Base-by-base conservation (phyloP, 2,329 filamentous ascomycete genomes). In the Aspergillus sp. region DNA sequence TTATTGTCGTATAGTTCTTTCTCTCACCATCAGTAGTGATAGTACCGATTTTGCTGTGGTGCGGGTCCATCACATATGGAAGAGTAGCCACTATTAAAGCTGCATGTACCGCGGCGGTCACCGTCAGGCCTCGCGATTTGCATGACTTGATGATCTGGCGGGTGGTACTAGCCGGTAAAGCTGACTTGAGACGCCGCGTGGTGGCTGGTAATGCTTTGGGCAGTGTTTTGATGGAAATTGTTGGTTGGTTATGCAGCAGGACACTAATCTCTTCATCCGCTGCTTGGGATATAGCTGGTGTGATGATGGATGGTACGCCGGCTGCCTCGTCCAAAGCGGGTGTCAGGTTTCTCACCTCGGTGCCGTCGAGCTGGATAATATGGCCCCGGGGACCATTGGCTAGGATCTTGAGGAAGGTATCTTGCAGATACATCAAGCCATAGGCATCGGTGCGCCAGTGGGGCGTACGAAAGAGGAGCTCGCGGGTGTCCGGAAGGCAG, bases 261-360 rank as follows among this genome's bases (percentile, higher is more conserved):
- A 27, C 27, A 27, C 27, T 27, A 8, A 27, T 8, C 27, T 27
- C 27, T 8, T 27, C 27, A 27, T 27, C 27, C 27, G 27, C 27
- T 27, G 27, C 27, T 7, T 27, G 27, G 8, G 27, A 27, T 27
- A 27, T 27, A 8, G 27, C 27, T 7, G 27, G 27, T 8, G 27
- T 27, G 27, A 27, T 27, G 27, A 8, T 27, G 27, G 27, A 27
- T 27, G 27, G 27, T 27, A 27, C 27, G 27, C 27, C 27, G 27
- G 27, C 27, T 27, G 27, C 27, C 27, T 27, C 27, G 27, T 27
- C 27, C 27, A 27, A 27, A 49, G 92, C 81, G 58, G 92, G 87
- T 3, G 90, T 90, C 5, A 23, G 3, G 42, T 23, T 23, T 7
- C n/a, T 17, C 27, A 27, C 27, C 6, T 23, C 42, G 3, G 21